Conservation (phyloP, 2,329 filamentous ascomycete genomes). For the Cladophialophora exuberans region DNA sequence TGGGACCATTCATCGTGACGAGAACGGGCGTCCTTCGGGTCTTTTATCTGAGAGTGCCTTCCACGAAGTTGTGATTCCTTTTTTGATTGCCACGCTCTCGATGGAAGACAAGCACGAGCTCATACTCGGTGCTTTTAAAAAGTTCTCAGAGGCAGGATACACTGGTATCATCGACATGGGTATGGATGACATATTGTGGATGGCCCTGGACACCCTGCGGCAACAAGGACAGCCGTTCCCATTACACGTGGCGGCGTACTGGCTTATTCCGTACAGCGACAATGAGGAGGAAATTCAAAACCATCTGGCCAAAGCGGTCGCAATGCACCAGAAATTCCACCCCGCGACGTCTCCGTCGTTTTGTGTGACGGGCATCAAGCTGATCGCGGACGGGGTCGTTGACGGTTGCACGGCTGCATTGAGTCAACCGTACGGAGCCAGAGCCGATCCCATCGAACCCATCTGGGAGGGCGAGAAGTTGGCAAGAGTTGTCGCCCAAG, state of each 20-base stretch:
- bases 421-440: conserved; percentile 48
- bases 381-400: conserved; percentile 56
- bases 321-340: conserved; percentile 45
- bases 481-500: conserved; percentile 47
- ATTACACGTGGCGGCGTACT: conserved; percentile 52
- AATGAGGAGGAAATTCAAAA: conserved; percentile 43
- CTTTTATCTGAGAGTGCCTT: conserved; percentile 52
- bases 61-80: conserved; percentile 50
- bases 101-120: conserved; percentile 48
- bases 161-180: conserved; percentile 57
- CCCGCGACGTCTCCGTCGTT: conserved; percentile 44
- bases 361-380: conserved; percentile 52
- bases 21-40: conserved; percentile 47
- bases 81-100: conserved; percentile 45
- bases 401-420: conserved; percentile 57
- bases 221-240: conserved; percentile 39
- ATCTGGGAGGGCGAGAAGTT: conserved; percentile 51
- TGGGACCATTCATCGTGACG: conserved; percentile 52
- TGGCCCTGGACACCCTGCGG: conserved; percentile 45
- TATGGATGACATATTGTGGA: conserved; percentile 56
- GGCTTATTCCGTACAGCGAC: conserved; percentile 49
- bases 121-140: conserved; percentile 44
- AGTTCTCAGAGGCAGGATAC: conserved; percentile 51
- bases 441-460: conserved; percentile 44
- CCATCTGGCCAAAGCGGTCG: conserved; percentile 51